Evolutionary conservation across 2,329 filamentous ascomycete species (phyloP).

Genomic region (Sporothrix euskadiensis): DNA sequence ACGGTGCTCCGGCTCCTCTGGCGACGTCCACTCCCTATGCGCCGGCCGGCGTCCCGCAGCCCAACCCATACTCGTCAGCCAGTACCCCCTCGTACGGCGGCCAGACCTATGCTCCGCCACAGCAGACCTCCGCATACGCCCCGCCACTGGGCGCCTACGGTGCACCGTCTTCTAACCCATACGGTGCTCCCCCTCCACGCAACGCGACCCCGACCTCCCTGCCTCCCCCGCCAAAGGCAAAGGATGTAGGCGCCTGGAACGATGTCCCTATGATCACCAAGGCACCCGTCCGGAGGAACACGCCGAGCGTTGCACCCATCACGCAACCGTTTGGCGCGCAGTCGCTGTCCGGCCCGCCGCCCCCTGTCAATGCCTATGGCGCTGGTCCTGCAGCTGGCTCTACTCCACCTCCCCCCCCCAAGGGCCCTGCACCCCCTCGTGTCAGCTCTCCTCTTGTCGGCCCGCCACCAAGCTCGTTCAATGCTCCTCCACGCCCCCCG

Average conservation of each 20-base stretch:
- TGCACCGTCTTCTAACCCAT: constrained; percentile 39
- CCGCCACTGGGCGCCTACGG: constrained; percentile 46
- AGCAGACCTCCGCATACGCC: constrained; percentile 33
- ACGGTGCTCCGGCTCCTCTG: constrained; percentile 38
- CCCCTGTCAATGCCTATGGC: constrained; percentile 59
- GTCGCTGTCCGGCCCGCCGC: constrained; percentile 55
- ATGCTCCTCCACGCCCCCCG: constrained; percentile 56
- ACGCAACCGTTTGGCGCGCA: constrained; percentile 73
- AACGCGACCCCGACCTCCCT: constrained; percentile 64
- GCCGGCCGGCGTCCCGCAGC: constrained; percentile 37
- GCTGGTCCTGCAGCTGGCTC: constrained; percentile 58
- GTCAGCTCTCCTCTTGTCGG: constrained; percentile 70
- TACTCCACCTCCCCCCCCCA: constrained; percentile 78
- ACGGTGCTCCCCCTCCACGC: constrained; percentile 49
- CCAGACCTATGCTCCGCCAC: constrained; percentile 43
- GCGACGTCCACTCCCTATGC: constrained; percentile 43
- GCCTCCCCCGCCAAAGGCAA: constrained; percentile 67
- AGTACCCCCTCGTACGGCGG: constrained; percentile 25
- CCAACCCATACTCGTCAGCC: constrained; percentile 53
- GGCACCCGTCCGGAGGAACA: constrained; percentile 68
- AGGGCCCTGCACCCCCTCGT: constrained; percentile 68
- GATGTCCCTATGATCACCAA: constrained; percentile 87
- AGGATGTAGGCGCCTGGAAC: constrained; percentile 84
- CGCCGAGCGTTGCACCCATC: constrained; percentile 69
- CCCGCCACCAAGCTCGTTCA: constrained; percentile 51